Evolutionary conservation across 495 filamentous ascomycete species (phyloP).

Genomic region (Neurospora terricola): DNA sequence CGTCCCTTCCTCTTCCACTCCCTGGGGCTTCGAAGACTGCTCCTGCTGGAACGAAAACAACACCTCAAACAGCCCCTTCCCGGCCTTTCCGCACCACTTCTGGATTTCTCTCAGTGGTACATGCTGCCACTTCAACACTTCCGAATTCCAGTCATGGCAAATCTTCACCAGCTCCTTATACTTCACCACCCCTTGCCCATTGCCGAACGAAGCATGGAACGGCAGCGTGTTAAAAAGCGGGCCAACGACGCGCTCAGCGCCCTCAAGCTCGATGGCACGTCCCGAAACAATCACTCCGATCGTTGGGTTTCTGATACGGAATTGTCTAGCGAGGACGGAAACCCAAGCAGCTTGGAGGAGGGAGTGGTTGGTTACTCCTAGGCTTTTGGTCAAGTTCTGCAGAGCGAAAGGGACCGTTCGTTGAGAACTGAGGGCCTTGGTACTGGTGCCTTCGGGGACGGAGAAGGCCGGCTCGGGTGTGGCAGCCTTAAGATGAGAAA

Average conservation of each 20-base stretch:
- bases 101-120: constrained; percentile 62
- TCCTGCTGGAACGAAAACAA: constrained; percentile 74
- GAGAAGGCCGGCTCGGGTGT: constrained; percentile 23
- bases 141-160: constrained; percentile 53
- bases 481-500: constrained; percentile 37
- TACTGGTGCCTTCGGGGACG: not conserved
- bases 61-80: constrained; percentile 62
- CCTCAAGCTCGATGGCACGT: constrained; percentile 52
- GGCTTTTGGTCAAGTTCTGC: constrained; percentile 36
- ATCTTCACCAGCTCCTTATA: constrained; percentile 36
- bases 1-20: not conserved
- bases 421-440: constrained; percentile 5
- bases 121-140: constrained; percentile 55
- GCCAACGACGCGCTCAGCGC: constrained; percentile 61
- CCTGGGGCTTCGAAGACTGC: constrained; percentile 10
- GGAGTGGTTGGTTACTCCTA: constrained; percentile 67
- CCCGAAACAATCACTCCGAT: constrained; percentile 65
- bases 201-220: constrained; percentile 28
- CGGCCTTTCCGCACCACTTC: constrained; percentile 49
- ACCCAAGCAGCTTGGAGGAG: constrained; percentile 63
- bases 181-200: too few relatives aligned
- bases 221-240: constrained; percentile 90
- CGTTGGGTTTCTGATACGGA: constrained; percentile 20
- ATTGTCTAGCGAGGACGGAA: constrained; percentile 37
- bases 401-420: constrained; percentile 22